Evolutionary conservation across 208 protist species (phyloP).

Genomic region (Crithidia bombi): DNA sequence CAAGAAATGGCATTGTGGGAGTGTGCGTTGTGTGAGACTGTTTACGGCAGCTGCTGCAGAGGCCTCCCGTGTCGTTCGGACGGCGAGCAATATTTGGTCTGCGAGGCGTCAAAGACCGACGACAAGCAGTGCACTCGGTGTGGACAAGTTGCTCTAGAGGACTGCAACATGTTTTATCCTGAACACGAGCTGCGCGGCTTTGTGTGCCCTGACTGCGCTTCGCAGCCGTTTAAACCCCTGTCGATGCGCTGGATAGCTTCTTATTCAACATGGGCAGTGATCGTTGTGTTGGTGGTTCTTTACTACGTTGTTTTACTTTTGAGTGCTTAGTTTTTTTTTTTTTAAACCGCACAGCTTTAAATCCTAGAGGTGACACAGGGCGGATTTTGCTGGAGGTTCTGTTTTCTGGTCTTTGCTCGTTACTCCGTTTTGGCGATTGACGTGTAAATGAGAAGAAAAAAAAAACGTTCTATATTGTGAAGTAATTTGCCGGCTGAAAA

Average conservation of each 20-base stretch:
- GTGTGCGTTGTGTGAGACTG: slow-evolving; percentile 72
- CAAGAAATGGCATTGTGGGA: slow-evolving; percentile 74
- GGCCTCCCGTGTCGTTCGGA: slow-evolving; percentile 41
- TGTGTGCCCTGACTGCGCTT: slow-evolving; percentile 79
- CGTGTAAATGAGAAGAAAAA: too few species aligned
- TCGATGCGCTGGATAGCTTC: slow-evolving; percentile 74
- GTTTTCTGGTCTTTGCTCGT: too few species aligned
- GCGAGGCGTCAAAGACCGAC: background rate
- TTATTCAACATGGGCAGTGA: slow-evolving; percentile 51
- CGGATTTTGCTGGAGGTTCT: too few species aligned
- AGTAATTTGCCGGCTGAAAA: too few species aligned
- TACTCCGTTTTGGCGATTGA: too few species aligned
- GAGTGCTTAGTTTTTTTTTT: slow-evolving; percentile 17
- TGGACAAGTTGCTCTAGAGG: slow-evolving; percentile 43
- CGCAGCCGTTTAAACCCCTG: slow-evolving; percentile 54
- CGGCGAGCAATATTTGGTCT: slow-evolving; percentile 30
- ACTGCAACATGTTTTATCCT: slow-evolving; percentile 26
- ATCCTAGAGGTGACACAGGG: too few species aligned
- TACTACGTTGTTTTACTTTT: slow-evolving; percentile 25
- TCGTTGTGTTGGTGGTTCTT: slow-evolving; percentile 29
- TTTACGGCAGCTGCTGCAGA: slow-evolving; percentile 78
- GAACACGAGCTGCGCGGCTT: background rate
- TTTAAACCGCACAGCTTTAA: too few species aligned
- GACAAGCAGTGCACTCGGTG: slow-evolving; percentile 34
- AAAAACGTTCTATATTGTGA: too few species aligned